Base-by-base conservation (phyloP, 192 early-diverging fungal species). In the Lobosporangium transversale region DNA sequence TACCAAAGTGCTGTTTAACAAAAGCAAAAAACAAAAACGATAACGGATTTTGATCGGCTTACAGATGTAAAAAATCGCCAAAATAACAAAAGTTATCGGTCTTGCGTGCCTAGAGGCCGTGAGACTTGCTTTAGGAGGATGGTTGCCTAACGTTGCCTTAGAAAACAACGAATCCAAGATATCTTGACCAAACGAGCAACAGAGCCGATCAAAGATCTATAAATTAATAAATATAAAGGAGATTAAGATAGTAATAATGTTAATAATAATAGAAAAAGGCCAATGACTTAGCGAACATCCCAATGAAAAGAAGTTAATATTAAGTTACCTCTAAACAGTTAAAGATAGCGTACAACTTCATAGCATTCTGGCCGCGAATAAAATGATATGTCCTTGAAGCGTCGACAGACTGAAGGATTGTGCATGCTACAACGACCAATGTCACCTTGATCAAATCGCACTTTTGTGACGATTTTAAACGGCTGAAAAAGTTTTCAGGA, bases 341-440 rank as follows among this genome's bases (percentile, higher is more conserved):
- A 68, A 96, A 98, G 35, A 99, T 97, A 49, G 98, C 94, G 54
- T 98, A 98, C 32, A 99, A 87, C 80, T 99, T 99, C 69, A 99
- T 92, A 18, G 91, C 90, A 52, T 94, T 89, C 79, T 99, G 98
- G 9, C 96, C 98, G 24, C 98, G 91, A 31, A 99, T 94, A 40
- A 90, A 88, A 81, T 98, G 96, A 85, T 99, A 99, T 57, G 97
- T 83, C 66, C 89, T 83, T 18, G 94, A 92, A 1, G 95, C 89
- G 71, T 99, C 97, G 27, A 98, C 87, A 18, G 84, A 86, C 57
- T 89, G 89, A 44, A 98, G 85, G 32, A 91, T 79, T 26, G 89
- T 79, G 62, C 92, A 96, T 15, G 91, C 90, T 23, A 93, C 68
- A 4, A 88, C 80, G 4, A 98, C 84, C 43, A 99, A 68, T 0